Conservation (phyloP, 208 protist species). For the Crithidia bombi region DNA sequence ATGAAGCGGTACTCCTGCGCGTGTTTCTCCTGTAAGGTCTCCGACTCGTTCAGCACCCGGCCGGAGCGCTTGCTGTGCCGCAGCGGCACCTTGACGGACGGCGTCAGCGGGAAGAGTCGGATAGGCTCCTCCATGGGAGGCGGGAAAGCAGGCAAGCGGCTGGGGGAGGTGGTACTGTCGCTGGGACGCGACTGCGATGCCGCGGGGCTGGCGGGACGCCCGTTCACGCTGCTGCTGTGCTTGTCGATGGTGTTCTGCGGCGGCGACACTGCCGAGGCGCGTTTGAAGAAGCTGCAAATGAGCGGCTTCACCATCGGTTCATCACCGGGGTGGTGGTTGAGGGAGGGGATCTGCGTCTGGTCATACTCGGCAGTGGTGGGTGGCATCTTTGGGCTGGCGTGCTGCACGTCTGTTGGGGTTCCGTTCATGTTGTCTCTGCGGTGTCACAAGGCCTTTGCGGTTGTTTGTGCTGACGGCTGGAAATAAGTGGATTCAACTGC, state of each 20-base stretch:
- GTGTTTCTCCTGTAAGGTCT: conserved; percentile 79
- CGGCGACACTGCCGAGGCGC: not conserved
- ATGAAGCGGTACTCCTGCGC: conserved; percentile 69
- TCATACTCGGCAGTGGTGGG: not conserved
- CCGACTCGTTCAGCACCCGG: conserved; percentile 60
- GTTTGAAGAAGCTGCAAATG: conserved; percentile 35
- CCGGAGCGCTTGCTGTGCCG: conserved; percentile 43
- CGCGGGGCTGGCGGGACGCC: not conserved
- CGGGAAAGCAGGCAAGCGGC: conserved; percentile 8
- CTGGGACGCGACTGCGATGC: not conserved
- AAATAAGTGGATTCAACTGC: too few species aligned
- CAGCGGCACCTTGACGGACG: conserved; percentile 40
- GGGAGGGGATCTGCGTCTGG: not conserved
- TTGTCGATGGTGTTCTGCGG: not conserved
- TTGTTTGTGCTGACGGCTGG: not conserved
- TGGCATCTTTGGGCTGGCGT: not conserved
- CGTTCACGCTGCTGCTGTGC: conserved; percentile 9
- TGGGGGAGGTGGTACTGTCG: not conserved
- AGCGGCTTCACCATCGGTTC: conserved; percentile 33
- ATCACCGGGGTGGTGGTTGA: not conserved
- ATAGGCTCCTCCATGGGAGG: conserved; percentile 26
- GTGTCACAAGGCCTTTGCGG: not conserved
- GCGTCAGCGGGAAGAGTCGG: conserved; percentile 41
- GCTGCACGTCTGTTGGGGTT: not conserved
- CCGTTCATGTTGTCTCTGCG: not conserved